Percentiles rank a stretch among this genome's conserved stretches.
These are phyloP conservation scores for Blastocystis hominis DNA, from an alignment of 352 stramenopile genomes.

Conservation along the genomic window DNA sequence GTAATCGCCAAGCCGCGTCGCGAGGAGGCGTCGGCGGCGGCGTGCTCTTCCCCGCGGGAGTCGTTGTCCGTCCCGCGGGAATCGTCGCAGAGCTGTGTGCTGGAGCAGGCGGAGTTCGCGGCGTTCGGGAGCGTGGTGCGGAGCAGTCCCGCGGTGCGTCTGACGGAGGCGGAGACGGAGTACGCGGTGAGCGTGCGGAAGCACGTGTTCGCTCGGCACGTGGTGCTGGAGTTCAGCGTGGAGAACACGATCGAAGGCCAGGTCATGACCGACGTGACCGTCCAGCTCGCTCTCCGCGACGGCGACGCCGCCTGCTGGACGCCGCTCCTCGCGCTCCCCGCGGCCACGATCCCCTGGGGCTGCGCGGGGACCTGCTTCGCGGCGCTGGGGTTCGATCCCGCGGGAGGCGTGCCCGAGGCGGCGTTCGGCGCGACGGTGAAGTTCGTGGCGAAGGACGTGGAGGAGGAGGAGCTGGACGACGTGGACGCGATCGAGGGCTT, in stretches of 20 bases:
- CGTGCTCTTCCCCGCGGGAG: neutral
- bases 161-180: constrained; percentile 92
- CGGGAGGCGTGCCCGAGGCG: constrained; percentile 61
- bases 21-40: constrained; percentile 59
- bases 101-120: constrained; percentile 88
- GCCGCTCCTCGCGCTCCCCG: neutral
- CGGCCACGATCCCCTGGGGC: neutral
- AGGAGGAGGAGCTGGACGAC: constrained; percentile 60
- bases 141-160: constrained; percentile 74
- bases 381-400: constrained; percentile 63
- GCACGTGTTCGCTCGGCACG: constrained; percentile 86
- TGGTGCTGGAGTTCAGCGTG: constrained; percentile 92
- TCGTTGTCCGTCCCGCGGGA: neutral
- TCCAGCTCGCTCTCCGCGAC: constrained; percentile 85
- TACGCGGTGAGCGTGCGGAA: constrained; percentile 91
- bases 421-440: constrained; percentile 28
- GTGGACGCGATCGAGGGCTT: constrained; percentile 73
- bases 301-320: constrained; percentile 69
- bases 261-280: constrained; percentile 81
- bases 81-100: constrained; percentile 70
- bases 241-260: constrained; percentile 97
- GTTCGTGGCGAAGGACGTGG: constrained; percentile 32
- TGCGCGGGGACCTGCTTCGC: constrained; percentile 52
- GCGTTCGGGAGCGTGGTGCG: constrained; percentile 82
- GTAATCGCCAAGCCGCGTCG: constrained; percentile 64